Base-by-base conservation (phyloP, 352 stramenopile species). In the Pelagophyceae sp. region DNA sequence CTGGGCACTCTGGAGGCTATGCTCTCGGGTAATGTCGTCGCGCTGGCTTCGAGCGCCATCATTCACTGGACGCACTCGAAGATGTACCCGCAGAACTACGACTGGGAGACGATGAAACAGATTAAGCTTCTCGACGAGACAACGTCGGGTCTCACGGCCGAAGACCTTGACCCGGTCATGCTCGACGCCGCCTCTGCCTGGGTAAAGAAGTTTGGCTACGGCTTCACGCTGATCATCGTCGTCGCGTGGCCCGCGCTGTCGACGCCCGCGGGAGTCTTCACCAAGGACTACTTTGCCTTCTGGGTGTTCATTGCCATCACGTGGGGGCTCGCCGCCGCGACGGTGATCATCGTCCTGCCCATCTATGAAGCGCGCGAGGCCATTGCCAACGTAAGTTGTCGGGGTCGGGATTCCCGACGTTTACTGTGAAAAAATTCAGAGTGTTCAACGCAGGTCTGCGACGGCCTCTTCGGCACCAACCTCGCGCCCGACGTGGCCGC, bases 1-100 rank as follows among this genome's bases (percentile, higher is more conserved):
- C 82, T 90, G 38, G 88, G 88, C 63, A 84, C 77, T 0, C 89
- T 91, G 80, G 84, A 88, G 72, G 82, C 87, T 71, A 91, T 91
- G 87, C 85, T 93, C 38, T 79, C 38, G 75, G 88, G 87, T 81
- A 93, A 93, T 82, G 82, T 93, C 64, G 85, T 92, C 70, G 87
- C 88, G 35, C 92, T 93, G 77, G 76, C 87, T 1, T 87, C 82
- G 38, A 87, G 81, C 45, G 86, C 82, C 54, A 75, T 88, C 74
- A 89, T 93, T 60, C 85, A 87, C 77, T 88, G 80, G 65, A 74
- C 85, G 69, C 88, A 87, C 63, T 89, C 85, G 35, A 84, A 80
- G n/a, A 81, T 90, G 58, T 82, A 89, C 81, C 85, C 85, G 64
- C 82, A 90, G 54, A 77, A 89, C n/a, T 91, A 82, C 58, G 84